Percentiles rank a stretch among this genome's conserved stretches.
These are phyloP conservation scores for Penicillium thymicola DNA, from an alignment of 2,329 filamentous ascomycete genomes.

Conservation along the genomic window DNA sequence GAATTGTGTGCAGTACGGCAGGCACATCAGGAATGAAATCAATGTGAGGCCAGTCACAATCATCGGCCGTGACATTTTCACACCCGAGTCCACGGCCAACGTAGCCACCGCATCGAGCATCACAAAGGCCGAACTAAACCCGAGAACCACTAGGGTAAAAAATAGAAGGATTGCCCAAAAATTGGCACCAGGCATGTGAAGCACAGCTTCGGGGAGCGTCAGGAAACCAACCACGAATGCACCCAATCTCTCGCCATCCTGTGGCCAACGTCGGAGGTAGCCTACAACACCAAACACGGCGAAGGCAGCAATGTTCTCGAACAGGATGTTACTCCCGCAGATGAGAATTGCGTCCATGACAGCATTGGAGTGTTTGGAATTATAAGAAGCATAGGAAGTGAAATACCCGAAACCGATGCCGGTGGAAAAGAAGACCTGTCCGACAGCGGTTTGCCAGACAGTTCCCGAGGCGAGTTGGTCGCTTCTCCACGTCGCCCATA, in stretches of 20 bases:
- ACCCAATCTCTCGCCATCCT: constrained; percentile 44
- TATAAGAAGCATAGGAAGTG: constrained; percentile 58
- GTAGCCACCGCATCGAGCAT: constrained; percentile 59
- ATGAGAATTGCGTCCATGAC: constrained; percentile 59
- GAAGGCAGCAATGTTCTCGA: constrained; percentile 53
- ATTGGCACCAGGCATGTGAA: constrained; percentile 56
- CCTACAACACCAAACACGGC: constrained; percentile 58
- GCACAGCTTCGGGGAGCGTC: constrained; percentile 56
- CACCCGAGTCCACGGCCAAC: constrained; percentile 52
- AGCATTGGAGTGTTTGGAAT: constrained; percentile 55
- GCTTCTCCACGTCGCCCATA: constrained; percentile 51
- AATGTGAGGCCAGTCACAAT: constrained; percentile 52
- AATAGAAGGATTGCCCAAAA: constrained; percentile 60
- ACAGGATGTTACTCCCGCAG: constrained; percentile 54
- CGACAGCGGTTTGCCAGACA: constrained; percentile 59
- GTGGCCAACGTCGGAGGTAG: constrained; percentile 42
- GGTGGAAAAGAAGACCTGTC: constrained; percentile 60
- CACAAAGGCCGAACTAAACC: constrained; percentile 58
- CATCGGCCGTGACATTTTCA: constrained; percentile 45
- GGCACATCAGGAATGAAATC: constrained; percentile 52
- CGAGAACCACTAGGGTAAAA: constrained; percentile 57
- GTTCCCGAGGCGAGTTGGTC: constrained; percentile 50
- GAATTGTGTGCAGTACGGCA: constrained; percentile 58
- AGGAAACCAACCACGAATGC: constrained; percentile 58
- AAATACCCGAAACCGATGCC: constrained; percentile 60